Conservation (phyloP, 208 protist species). For the Trypanosoma brucei region DNA sequence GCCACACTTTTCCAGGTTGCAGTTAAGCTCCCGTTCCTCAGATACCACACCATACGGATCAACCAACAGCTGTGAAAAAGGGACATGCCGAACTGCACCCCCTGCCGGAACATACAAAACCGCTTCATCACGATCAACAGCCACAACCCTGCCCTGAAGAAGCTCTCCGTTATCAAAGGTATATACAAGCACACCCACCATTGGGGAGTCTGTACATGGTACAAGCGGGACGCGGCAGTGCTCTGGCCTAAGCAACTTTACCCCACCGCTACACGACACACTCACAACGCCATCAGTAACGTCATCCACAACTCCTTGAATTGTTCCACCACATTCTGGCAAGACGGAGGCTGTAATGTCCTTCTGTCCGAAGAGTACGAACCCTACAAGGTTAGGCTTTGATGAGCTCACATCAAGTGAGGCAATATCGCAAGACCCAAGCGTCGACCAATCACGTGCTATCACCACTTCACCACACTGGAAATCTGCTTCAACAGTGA, state of each 20-base stretch:
- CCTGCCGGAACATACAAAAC: slow-evolving; percentile 34
- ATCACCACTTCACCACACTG: slow-evolving; percentile 37
- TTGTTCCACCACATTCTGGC: slow-evolving; percentile 44
- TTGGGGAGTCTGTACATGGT: slow-evolving; percentile 23
- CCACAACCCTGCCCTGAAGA: slow-evolving; percentile 47
- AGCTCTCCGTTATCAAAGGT: slow-evolving; percentile 59
- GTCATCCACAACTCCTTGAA: slow-evolving; percentile 39
- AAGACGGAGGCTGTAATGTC: slow-evolving; percentile 54
- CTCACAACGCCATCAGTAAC: slow-evolving; percentile 42
- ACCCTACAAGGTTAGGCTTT: slow-evolving; percentile 38
- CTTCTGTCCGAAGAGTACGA: slow-evolving; percentile 75
- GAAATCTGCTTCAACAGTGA: slow-evolving; percentile 70
- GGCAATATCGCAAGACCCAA: slow-evolving; percentile 46
- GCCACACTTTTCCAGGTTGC: slow-evolving; percentile 27
- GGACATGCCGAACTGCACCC: slow-evolving; percentile 25
- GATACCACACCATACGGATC: slow-evolving; percentile 41
- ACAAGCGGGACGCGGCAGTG: slow-evolving; percentile 74
- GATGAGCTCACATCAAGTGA: slow-evolving; percentile 3
- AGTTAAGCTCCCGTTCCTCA: slow-evolving; percentile 50
- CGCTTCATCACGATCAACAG: slow-evolving; percentile 33
- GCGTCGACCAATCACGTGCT: slow-evolving; percentile 69
- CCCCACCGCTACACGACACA: slow-evolving; percentile 24
- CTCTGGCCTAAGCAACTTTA: slow-evolving; percentile 54
- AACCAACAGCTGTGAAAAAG: slow-evolving; percentile 46
- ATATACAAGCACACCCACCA: slow-evolving; percentile 45